phyloP scores from a whole-genome alignment of 805 yeast genomes.

The Metschnikowia sp. region DNA sequence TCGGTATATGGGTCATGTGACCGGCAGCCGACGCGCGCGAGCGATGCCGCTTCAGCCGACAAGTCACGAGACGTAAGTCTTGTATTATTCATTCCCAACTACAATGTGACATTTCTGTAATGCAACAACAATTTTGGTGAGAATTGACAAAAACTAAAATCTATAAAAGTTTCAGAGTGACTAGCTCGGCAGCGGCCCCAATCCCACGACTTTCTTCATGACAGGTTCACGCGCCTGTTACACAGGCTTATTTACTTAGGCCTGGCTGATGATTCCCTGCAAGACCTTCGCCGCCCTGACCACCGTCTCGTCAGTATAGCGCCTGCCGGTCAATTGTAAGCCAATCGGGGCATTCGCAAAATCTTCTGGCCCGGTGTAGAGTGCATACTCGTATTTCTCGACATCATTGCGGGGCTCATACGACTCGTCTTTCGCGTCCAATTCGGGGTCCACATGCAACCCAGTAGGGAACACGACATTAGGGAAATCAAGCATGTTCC shows the following conservation, averaged over 20 bases:
- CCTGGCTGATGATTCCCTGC: conserved; percentile 11
- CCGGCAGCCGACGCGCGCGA: too few relatives aligned
- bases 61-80: not conserved
- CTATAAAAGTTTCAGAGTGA: too few relatives aligned
- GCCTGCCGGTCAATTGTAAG: conserved; percentile 20
- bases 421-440: conserved; percentile 14
- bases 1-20: too few relatives aligned
- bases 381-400: conserved; percentile 19
- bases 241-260: not conserved
- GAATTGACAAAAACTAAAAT: too few relatives aligned
- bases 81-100: too few relatives aligned
- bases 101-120: too few relatives aligned
- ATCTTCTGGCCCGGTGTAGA: conserved; percentile 18
- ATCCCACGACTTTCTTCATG: too few relatives aligned
- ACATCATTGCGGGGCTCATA: conserved; percentile 16
- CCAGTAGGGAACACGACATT: conserved; percentile 22
- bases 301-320: conserved; percentile 18
- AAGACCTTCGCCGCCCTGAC: conserved; percentile 19
- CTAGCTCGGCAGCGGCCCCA: too few relatives aligned
- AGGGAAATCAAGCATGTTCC: conserved; percentile 21
- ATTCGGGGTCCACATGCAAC: conserved; percentile 12
- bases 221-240: too few relatives aligned
- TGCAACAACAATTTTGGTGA: too few relatives aligned
- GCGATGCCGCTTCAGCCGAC: too few relatives aligned
- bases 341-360: conserved; percentile 16